phyloP scores from a whole-genome alignment of 371 early-diverging fungal species.

The Mortierella sp. region DNA sequence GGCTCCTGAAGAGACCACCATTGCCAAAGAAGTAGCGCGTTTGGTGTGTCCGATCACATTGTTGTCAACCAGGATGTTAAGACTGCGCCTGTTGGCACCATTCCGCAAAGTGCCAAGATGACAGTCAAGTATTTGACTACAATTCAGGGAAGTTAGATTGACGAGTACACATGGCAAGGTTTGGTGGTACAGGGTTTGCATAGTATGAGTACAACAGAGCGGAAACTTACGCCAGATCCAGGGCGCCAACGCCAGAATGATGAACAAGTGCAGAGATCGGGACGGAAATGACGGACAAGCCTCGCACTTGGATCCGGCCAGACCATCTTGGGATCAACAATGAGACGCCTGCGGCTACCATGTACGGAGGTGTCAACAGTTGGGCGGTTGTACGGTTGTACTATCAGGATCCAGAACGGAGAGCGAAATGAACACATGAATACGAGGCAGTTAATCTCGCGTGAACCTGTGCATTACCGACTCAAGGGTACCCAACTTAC shows the following conservation, averaged over 20 bases:
- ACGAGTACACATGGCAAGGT: background rate
- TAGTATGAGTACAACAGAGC: background rate
- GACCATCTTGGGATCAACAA: conserved; percentile 44
- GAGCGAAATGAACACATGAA: background rate
- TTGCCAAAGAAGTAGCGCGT: conserved; percentile 65
- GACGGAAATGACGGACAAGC: conserved; percentile 29
- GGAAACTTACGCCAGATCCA: conserved; percentile 21
- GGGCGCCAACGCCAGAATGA: conserved; percentile 22
- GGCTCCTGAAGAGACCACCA: conserved; percentile 66
- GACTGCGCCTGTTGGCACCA: conserved; percentile 15
- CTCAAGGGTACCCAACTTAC: conserved; percentile 1
- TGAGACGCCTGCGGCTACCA: conserved; percentile 21
- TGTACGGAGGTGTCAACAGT: conserved; percentile 34
- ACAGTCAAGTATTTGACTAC: conserved; percentile 30
- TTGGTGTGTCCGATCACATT: conserved; percentile 71
- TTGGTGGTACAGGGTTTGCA: background rate
- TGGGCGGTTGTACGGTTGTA: conserved; percentile 23
- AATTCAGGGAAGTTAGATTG: background rate
- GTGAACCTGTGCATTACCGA: too few species aligned
- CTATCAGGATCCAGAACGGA: too few species aligned
- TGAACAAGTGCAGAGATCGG: conserved; percentile 22
- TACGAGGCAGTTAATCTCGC: background rate
- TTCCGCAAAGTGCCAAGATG: conserved; percentile 26
- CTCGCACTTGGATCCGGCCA: conserved; percentile 30
- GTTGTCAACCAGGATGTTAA: conserved; percentile 58